Evolutionary conservation across 202 grass and related monocot genomes (phyloP).

Genomic region (Dendrocalamus latiflorus): DNA sequence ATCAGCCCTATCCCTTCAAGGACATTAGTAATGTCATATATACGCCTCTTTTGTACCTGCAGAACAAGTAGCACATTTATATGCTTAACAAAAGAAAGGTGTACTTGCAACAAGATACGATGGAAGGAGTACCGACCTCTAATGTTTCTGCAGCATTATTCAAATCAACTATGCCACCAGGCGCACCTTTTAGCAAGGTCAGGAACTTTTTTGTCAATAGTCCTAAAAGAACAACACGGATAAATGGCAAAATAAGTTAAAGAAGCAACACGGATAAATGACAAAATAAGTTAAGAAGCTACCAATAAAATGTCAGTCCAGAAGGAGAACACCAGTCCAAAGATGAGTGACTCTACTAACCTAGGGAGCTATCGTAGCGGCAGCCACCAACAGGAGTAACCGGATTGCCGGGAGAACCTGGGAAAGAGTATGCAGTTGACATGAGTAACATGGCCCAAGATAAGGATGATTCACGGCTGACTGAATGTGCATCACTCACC

Average conservation of each 20-base stretch:
- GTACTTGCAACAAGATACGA: not conserved
- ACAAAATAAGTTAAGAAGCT: conserved; percentile 8
- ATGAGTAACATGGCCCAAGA: not conserved
- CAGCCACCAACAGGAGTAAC: conserved; percentile 56
- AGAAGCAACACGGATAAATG: conserved; percentile 14
- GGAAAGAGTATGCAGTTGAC: conserved; percentile 6
- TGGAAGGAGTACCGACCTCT: conserved; percentile 39
- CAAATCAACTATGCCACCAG: conserved; percentile 75
- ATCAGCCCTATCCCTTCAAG: conserved; percentile 89
- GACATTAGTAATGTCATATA: conserved; percentile 97
- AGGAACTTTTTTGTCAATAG: conserved; percentile 81
- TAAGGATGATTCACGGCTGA: not conserved
- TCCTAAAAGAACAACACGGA: conserved; percentile 37
- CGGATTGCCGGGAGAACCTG: conserved; percentile 56
- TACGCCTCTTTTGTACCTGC: conserved; percentile 86
- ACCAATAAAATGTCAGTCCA: not conserved
- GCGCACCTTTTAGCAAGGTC: conserved; percentile 70
- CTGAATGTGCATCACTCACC: conserved; percentile 44
- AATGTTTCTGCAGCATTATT: conserved; percentile 79
- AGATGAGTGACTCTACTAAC: conserved; percentile 33
- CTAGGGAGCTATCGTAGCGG: conserved; percentile 81
- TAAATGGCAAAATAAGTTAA: conserved; percentile 10
- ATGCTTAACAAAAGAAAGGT: conserved; percentile 8
- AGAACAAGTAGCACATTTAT: conserved; percentile 5
- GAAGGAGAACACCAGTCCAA: not conserved